Conservation (phyloP, 805 yeast genomes). For the Cyberlindnera amylophila region DNA sequence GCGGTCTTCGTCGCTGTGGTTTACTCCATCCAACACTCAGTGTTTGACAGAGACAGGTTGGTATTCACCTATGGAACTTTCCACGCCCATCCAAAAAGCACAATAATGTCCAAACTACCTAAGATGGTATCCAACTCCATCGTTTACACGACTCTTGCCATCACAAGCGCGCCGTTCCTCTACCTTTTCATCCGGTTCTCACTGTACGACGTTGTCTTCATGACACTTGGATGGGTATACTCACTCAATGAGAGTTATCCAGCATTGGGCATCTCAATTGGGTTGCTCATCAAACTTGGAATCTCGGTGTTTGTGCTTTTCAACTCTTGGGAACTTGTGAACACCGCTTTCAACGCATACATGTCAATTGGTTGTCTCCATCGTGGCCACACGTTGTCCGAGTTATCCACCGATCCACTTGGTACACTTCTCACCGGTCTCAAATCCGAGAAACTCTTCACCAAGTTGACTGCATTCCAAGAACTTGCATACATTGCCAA, state of each 20-base stretch:
- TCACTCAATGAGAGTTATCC: slow-evolving; percentile 42
- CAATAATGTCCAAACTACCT: slow-evolving; percentile 27
- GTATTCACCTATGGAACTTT: slow-evolving; percentile 38
- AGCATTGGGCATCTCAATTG: slow-evolving; percentile 31
- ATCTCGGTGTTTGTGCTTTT: slow-evolving; percentile 34
- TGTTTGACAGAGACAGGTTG: slow-evolving; percentile 54
- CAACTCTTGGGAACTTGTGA: slow-evolving; percentile 50
- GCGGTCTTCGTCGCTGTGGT: slow-evolving; percentile 37
- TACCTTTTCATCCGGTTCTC: slow-evolving; percentile 39
- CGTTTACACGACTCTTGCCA: slow-evolving; percentile 29
- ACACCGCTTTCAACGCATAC: slow-evolving; percentile 59
- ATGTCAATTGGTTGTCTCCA: slow-evolving; percentile 70
- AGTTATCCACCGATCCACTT: slow-evolving; percentile 57
- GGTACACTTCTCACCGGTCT: slow-evolving; percentile 63
- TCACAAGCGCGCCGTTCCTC: slow-evolving; percentile 35
- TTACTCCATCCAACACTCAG: slow-evolving; percentile 48
- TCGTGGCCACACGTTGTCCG: slow-evolving; percentile 57
- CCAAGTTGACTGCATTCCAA: slow-evolving; percentile 67
- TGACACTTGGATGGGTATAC: slow-evolving; percentile 29
- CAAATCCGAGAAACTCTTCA: slow-evolving; percentile 45
- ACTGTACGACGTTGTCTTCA: slow-evolving; percentile 38
- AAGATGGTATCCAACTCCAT: slow-evolving; percentile 37
- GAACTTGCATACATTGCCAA: slow-evolving; percentile 66
- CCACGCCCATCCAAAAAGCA: slow-evolving; percentile 35
- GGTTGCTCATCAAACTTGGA: slow-evolving; percentile 30